These are phyloP conservation scores for Globisporangium cederbergense DNA, from an alignment of 352 stramenopile genomes.

Conservation along the genomic window DNA sequence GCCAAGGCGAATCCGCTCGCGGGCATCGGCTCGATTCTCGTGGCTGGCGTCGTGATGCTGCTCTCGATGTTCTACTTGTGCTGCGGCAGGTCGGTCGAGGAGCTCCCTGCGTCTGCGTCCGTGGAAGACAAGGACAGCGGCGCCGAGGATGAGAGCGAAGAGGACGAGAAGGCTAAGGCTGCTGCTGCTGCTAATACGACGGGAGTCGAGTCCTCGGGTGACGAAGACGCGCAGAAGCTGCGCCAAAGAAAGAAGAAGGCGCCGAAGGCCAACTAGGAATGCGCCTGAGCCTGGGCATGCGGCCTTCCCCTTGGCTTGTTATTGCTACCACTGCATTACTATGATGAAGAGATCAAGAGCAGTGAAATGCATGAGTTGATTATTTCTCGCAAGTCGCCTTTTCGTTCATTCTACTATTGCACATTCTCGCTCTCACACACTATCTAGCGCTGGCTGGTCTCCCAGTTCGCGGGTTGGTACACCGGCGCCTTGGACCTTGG, in stretches of 20 bases:
- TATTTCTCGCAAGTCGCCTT: not conserved
- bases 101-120: slow-evolving; percentile 18
- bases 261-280: slow-evolving; percentile 55
- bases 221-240: slow-evolving; percentile 44
- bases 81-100: slow-evolving; percentile 41
- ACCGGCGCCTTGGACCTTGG: slow-evolving; percentile 71
- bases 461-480: slow-evolving; percentile 71
- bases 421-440: not conserved
- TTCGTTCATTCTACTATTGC: slow-evolving; percentile 7
- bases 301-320: not conserved
- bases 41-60: slow-evolving; percentile 38
- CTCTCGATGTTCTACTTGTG: slow-evolving; percentile 58
- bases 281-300: not conserved
- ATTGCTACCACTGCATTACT: not conserved
- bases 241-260: slow-evolving; percentile 80
- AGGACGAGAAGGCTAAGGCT: slow-evolving; percentile 21
- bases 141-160: slow-evolving; percentile 35
- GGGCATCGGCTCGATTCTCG: slow-evolving; percentile 40
- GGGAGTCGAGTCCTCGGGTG: slow-evolving; percentile 24
- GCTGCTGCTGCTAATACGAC: slow-evolving; percentile 15
- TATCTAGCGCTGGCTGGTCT: slow-evolving; percentile 63
- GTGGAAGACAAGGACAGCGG: slow-evolving; percentile 22
- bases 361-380: not conserved
- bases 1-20: slow-evolving; percentile 54
- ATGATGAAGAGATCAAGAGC: not conserved